Conservation (phyloP, 2,329 filamentous ascomycete genomes). For the Diplodia scrobiculata region DNA sequence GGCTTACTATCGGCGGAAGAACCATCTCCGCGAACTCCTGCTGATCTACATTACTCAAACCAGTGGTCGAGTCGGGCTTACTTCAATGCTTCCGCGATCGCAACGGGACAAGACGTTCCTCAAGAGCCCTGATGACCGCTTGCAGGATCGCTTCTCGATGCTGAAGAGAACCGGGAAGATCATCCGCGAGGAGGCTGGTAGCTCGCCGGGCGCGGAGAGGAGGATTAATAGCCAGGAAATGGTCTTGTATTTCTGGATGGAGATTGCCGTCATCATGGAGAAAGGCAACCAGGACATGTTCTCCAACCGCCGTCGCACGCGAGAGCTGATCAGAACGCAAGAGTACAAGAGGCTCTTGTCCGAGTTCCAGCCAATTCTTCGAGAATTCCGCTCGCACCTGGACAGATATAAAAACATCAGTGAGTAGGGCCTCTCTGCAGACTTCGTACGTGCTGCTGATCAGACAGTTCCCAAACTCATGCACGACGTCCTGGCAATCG, state of each 20-base stretch:
- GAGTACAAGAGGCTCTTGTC: constrained; percentile 79
- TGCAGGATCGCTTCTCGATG: constrained; percentile 41
- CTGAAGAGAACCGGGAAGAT: constrained; percentile 25
- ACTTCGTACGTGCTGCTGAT: not conserved
- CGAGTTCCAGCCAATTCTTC: constrained; percentile 76
- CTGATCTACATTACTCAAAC: constrained; percentile 91
- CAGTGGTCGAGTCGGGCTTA: constrained; percentile 88
- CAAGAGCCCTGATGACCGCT: constrained; percentile 40
- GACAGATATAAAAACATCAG: constrained; percentile 58
- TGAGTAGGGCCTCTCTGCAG: not conserved
- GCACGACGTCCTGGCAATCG: constrained; percentile 80
- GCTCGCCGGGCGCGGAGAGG: constrained; percentile 18
- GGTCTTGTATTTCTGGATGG: constrained; percentile 83
- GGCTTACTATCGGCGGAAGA: constrained; percentile 72
- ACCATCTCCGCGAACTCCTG: constrained; percentile 80
- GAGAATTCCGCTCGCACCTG: constrained; percentile 78
- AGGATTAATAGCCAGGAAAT: constrained; percentile 50
- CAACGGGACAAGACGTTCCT: constrained; percentile 36
- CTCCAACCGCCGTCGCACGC: constrained; percentile 81
- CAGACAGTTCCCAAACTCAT: constrained; percentile 58
- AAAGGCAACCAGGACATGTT: constrained; percentile 87
- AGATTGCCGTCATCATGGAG: constrained; percentile 90
- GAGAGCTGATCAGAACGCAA: constrained; percentile 82
- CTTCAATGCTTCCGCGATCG: constrained; percentile 77
- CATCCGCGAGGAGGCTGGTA: constrained; percentile 23